Conservation (phyloP, 2,329 filamentous ascomycete species). For the Leptographium lundbergii region DNA sequence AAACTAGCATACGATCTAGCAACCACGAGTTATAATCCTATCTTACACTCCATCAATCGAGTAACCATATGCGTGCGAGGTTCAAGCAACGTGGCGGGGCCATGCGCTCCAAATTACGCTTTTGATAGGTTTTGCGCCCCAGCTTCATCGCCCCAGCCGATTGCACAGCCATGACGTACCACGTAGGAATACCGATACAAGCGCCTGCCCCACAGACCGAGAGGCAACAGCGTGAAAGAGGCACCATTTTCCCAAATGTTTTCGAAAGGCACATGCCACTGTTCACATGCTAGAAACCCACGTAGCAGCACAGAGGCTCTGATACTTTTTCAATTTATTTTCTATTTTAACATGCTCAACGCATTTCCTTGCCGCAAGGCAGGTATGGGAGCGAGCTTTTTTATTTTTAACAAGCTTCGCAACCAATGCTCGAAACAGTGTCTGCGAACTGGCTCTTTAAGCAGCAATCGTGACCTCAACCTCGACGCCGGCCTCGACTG, state of each 20-base stretch:
- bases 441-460: conserved; percentile 10
- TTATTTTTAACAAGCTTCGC: not conserved
- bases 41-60: not conserved
- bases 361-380: not conserved
- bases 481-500: conserved; percentile 76
- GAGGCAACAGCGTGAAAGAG: too few species aligned
- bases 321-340: not conserved
- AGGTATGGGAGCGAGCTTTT: not conserved
- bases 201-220: too few species aligned
- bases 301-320: not conserved
- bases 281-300: too few species aligned
- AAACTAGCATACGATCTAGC: not conserved
- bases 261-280: too few species aligned
- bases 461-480: conserved; percentile 88
- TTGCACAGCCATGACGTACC: not conserved
- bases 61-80: not conserved
- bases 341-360: not conserved
- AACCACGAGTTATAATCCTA: not conserved
- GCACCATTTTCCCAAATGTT: too few species aligned
- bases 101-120: not conserved
- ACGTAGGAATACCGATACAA: not conserved
- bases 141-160: too few species aligned
- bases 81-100: not conserved
- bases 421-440: not conserved
- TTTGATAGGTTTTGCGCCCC: not conserved